A percentile compares a stretch with the other conserved stretches of the same genome.
These are phyloP conservation scores for Novakomyces olei DNA, from an alignment of 805 yeast species.

Conservation along the genomic window DNA sequence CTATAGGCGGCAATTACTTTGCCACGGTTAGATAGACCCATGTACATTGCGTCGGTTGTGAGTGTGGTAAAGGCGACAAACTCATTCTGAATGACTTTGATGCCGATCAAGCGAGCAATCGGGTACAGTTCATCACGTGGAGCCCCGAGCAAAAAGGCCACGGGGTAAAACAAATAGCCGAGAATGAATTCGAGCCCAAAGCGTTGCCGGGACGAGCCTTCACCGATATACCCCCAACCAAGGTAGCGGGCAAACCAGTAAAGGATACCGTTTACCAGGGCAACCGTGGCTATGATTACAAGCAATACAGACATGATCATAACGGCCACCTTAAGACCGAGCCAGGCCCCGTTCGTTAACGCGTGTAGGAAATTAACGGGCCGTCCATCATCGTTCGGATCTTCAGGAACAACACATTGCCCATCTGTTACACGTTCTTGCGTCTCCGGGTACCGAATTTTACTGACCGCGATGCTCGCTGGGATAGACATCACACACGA, in stretches of 20 bases:
- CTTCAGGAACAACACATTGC: slow-evolving; percentile 26
- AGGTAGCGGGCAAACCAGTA: slow-evolving; percentile 24
- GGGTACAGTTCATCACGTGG: slow-evolving; percentile 30
- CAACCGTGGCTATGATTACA: slow-evolving; percentile 39
- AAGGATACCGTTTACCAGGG: slow-evolving; percentile 31
- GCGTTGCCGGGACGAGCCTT: no score
- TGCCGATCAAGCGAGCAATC: slow-evolving; percentile 31
- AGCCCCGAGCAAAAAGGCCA: slow-evolving; percentile 35
- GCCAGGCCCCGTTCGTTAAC: slow-evolving; percentile 33
- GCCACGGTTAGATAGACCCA: slow-evolving; percentile 27
- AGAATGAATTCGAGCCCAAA: slow-evolving; percentile 34
- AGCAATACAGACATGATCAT: slow-evolving; percentile 35
- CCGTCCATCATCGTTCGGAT: slow-evolving; percentile 19
- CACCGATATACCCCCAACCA: no score
- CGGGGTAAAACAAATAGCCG: slow-evolving; percentile 37
- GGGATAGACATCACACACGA: slow-evolving; percentile 52
- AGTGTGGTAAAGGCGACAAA: slow-evolving; percentile 30
- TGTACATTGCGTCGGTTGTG: slow-evolving; percentile 24
- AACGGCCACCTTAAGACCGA: slow-evolving; percentile 35
- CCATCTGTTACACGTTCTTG: slow-evolving; percentile 33
- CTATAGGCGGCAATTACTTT: slow-evolving; percentile 37
- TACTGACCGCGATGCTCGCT: slow-evolving; percentile 37
- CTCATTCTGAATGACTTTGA: slow-evolving; percentile 40
- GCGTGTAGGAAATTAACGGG: slow-evolving; percentile 35
- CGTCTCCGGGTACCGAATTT: slow-evolving; percentile 36